Conservation (phyloP, 768 basidiomycete species). For the Terana coerulea region DNA sequence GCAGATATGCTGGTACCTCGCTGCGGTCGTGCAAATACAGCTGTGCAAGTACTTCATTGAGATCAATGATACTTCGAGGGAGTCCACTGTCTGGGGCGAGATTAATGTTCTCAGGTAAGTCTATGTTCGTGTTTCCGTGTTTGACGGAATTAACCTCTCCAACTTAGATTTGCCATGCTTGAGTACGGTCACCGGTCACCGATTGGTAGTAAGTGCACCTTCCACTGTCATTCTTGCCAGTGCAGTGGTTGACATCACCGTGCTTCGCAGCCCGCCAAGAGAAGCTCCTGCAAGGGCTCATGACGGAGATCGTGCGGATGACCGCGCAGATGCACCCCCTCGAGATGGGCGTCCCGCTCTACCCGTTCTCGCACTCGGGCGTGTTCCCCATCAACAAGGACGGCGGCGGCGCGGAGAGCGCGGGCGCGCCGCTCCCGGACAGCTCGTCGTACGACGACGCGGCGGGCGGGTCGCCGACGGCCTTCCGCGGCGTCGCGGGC, state of each 20-base stretch:
- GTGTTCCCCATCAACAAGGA: constrained; percentile 22
- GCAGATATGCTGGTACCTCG: constrained; percentile 89
- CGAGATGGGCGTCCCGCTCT: constrained; percentile 75
- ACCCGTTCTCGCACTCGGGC: constrained; percentile 58
- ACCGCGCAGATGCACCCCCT: constrained; percentile 79
- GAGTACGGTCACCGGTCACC: constrained; percentile 77
- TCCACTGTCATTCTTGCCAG: background rate
- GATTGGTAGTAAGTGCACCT: constrained; percentile 64
- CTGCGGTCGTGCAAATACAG: constrained; percentile 83
- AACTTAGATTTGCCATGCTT: constrained; percentile 75
- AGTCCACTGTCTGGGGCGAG: constrained; percentile 82
- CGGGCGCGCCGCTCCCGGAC: constrained; percentile 23
- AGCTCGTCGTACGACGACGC: constrained; percentile 12
- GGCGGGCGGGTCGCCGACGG: constrained; percentile 1
- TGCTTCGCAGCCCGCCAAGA: constrained; percentile 68
- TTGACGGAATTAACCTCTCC: background rate
- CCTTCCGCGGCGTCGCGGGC: constrained; percentile 6
- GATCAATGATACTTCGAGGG: constrained; percentile 66
- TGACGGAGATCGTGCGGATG: constrained; percentile 81
- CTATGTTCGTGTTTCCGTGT: background rate
- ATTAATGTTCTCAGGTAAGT: constrained; percentile 76
- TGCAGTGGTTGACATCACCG: background rate
- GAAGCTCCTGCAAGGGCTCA: constrained; percentile 73
- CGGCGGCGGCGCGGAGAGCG: constrained; percentile 14
- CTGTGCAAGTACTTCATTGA: constrained; percentile 85